These are phyloP conservation scores for Rhynchospora tenuis DNA, from an alignment of 176 grass and related monocot genomes.

Conservation along the genomic window DNA sequence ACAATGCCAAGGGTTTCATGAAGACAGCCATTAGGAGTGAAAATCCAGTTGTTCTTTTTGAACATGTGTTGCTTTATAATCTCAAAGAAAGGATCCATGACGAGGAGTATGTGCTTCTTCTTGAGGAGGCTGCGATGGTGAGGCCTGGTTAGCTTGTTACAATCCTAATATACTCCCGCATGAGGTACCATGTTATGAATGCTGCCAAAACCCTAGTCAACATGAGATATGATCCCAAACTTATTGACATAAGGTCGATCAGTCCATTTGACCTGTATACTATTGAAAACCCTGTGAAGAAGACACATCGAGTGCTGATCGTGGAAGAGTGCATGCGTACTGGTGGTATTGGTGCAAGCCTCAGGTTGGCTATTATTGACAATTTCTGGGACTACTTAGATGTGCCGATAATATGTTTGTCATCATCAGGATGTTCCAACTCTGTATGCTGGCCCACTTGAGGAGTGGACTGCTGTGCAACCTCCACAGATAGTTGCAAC, in stretches of 20 bases:
- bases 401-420: slow-evolving; percentile 75
- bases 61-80: slow-evolving; percentile 84
- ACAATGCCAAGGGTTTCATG: slow-evolving; percentile 87
- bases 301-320: slow-evolving; percentile 74
- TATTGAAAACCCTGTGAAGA: slow-evolving; percentile 68
- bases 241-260: slow-evolving; percentile 79
- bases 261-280: slow-evolving; percentile 83
- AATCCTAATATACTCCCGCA: slow-evolving; percentile 76
- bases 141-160: slow-evolving; percentile 68
- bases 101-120: slow-evolving; percentile 63
- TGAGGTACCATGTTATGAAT: slow-evolving; percentile 96
- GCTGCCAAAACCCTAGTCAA: slow-evolving; percentile 76
- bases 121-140: slow-evolving; percentile 90
- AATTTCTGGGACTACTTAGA: slow-evolving; percentile 96
- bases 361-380: slow-evolving; percentile 71
- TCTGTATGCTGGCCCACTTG: slow-evolving; percentile 59
- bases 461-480: slow-evolving; percentile 76
- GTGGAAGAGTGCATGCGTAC: slow-evolving; percentile 97
- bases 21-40: slow-evolving; percentile 85
- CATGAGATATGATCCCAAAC: slow-evolving; percentile 72
- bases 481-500: slow-evolving; percentile 80
- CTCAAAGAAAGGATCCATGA: slow-evolving; percentile 84
- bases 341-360: slow-evolving; percentile 68
- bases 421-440: slow-evolving; percentile 80
- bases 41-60: slow-evolving; percentile 82